These are phyloP conservation scores for Sungouiella blattae DNA, from an alignment of 805 yeast species.

Conservation along the genomic window DNA sequence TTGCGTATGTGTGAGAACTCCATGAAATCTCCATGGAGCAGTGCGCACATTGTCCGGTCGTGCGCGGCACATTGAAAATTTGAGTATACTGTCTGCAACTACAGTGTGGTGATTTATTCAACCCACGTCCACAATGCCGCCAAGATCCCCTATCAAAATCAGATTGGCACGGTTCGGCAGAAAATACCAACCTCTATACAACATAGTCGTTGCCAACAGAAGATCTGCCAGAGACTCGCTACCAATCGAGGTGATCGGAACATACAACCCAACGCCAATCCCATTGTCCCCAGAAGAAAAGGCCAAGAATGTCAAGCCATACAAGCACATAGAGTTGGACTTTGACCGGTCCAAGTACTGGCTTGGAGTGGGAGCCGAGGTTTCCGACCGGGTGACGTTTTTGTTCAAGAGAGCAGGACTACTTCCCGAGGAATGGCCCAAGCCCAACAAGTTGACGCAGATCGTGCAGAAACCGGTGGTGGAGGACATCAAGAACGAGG, in stretches of 20 bases:
- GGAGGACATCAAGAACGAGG: slow-evolving; percentile 21
- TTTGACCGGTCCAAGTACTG: slow-evolving; percentile 90
- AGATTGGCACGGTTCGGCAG: slow-evolving; percentile 93
- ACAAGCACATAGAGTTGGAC: slow-evolving; percentile 79
- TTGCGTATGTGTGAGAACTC: no score
- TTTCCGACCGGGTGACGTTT: slow-evolving; percentile 74
- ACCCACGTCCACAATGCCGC: slow-evolving; percentile 8
- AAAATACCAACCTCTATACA: slow-evolving; percentile 80
- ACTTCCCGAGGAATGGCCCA: slow-evolving; percentile 57
- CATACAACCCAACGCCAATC: slow-evolving; percentile 80
- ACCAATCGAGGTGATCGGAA: slow-evolving; percentile 94
- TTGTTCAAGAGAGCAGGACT: slow-evolving; percentile 77
- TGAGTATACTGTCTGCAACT: no score
- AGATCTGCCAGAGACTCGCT: slow-evolving; percentile 76
- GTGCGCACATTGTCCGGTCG: no score
- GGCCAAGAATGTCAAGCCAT: slow-evolving; percentile 54
- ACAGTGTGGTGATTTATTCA: no score
- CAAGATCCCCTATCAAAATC: slow-evolving; percentile 59
- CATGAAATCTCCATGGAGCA: no score
- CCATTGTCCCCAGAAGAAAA: slow-evolving; percentile 62
- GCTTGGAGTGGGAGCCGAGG: slow-evolving; percentile 97
- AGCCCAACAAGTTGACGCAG: slow-evolving; percentile 38
- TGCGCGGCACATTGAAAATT: no score
- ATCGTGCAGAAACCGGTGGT: slow-evolving; percentile 26
- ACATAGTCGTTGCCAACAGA: slow-evolving; percentile 82